Conservation (phyloP, 129 eudicot species). For the Gnaphalium uliginosum region DNA sequence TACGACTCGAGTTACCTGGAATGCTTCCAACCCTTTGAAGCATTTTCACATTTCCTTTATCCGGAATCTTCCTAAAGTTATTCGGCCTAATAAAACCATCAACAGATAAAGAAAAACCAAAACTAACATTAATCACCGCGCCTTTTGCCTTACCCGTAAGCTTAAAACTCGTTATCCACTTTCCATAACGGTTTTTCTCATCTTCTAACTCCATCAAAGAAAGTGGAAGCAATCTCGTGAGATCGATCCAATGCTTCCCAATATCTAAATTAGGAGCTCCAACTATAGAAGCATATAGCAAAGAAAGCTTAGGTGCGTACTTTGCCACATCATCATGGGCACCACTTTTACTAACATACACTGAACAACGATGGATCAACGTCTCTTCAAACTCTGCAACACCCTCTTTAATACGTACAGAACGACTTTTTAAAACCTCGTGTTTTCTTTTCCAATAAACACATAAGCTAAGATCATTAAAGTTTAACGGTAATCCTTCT, state of each 20-base stretch:
- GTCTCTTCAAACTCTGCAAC: conserved; percentile 64
- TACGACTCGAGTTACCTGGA: conserved; percentile 35
- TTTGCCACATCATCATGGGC: conserved; percentile 46
- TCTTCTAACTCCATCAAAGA: conserved; percentile 56
- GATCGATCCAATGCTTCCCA: conserved; percentile 74
- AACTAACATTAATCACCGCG: conserved; percentile 62
- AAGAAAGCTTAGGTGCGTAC: conserved; percentile 61
- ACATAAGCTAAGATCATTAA: conserved; percentile 43
- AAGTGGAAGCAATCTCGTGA: conserved; percentile 68
- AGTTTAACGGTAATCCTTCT: conserved; percentile 52
- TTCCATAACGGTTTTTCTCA: conserved; percentile 53
- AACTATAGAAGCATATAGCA: conserved; percentile 49
- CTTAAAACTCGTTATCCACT: conserved; percentile 69
- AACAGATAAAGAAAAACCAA: conserved; percentile 53
- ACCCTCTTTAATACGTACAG: conserved; percentile 46
- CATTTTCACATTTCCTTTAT: conserved; percentile 26
- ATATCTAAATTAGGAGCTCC: conserved; percentile 51
- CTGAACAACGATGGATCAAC: conserved; percentile 50
- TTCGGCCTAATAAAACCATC: conserved; percentile 32
- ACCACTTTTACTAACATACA: conserved; percentile 50
- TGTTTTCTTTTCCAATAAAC: conserved; percentile 66
- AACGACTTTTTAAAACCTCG: conserved; percentile 41
- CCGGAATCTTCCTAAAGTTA: conserved; percentile 34
- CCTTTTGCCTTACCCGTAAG: conserved; percentile 74
- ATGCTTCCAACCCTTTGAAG: conserved; percentile 49